Conservation (phyloP, 495 filamentous ascomycete species). For the Terfezia claveryi region DNA sequence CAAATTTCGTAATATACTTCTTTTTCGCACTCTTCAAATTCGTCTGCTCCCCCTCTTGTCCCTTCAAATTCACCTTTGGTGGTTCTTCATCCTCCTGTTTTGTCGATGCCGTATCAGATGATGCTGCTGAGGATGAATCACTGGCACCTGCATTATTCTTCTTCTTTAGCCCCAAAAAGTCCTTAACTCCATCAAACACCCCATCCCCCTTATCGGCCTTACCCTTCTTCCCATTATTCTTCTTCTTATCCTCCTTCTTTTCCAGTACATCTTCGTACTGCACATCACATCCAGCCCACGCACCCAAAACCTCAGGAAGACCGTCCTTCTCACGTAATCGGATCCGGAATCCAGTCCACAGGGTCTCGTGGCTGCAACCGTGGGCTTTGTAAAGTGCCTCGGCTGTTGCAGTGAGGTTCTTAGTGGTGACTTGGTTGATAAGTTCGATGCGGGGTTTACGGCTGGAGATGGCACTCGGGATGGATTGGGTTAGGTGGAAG, state of each 20-base stretch:
- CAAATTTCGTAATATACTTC: slow-evolving; percentile 33
- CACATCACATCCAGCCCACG: slow-evolving; percentile 65
- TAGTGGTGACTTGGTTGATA: slow-evolving; percentile 37
- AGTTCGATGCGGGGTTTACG: slow-evolving; percentile 26
- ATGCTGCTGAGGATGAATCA: slow-evolving; percentile 21
- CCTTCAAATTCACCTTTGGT: not conserved
- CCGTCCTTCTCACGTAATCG: slow-evolving; percentile 51
- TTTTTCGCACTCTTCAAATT: slow-evolving; percentile 21
- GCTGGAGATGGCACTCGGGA: slow-evolving; percentile 21
- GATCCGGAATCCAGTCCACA: slow-evolving; percentile 57
- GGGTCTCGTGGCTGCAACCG: slow-evolving; percentile 51
- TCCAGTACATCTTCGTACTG: slow-evolving; percentile 17
- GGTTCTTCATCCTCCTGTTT: slow-evolving; percentile 18
- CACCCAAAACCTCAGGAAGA: slow-evolving; percentile 57
- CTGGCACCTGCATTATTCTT: slow-evolving; percentile 38
- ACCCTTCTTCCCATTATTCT: slow-evolving; percentile 23
- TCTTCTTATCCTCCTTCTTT: slow-evolving; percentile 35
- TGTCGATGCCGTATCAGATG: slow-evolving; percentile 21
- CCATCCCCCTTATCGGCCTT: slow-evolving; percentile 18
- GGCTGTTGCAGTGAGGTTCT: slow-evolving; percentile 68
- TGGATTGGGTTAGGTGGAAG: slow-evolving; percentile 57
- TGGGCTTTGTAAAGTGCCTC: slow-evolving; percentile 48
- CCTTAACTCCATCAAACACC: slow-evolving; percentile 81
- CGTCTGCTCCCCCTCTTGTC: not conserved
- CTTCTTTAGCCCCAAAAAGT: slow-evolving; percentile 75